Evolutionary conservation across 179 eudicot genomes (phyloP), one percentile per base, ranked within the genome.

Genomic region (Nepenthes alata): DNA sequence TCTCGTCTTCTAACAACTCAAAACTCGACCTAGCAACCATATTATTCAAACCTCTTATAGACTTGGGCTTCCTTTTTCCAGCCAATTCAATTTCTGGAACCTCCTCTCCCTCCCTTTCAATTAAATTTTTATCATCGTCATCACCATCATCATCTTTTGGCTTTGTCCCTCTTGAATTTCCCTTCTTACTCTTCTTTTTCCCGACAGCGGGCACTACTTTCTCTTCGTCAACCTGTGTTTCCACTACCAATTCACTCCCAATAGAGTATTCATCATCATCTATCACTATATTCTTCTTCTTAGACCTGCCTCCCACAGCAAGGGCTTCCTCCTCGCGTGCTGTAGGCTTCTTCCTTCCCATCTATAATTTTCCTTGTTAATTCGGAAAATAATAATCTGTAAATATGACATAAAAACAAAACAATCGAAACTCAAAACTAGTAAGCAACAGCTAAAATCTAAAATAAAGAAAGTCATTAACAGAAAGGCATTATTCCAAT

Each of bases 211-310:
- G 77, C 4, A 61, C 82, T 52, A 69, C 68, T 50, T 64, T 66
- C 61, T 84, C 96, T 13, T 78, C 95, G 55, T 66, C 71, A 49
- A 71, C 68, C 12, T 38, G 50, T 9, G 79, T 58, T 4, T 80
- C 89, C 73, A 79, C 96, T 2, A 82, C 70, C 12, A 81, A 0
- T 65, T 85, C 85, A 9, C 75, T 78, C 57, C 76, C 91, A 14
- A 89, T 39, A 0, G 83, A 77, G 66, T 91, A 89, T 63, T 91
- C 98, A 70, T 91, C 96, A 65, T 86, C 98, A 55, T 80, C 86
- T 62, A 86, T 83, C 12, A 74, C 77, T 44, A 61, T 45, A 44
- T 75, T 74, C 79, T 89, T 84, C 82, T 84, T 87, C 74, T 72
- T 82, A 6, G 85, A 76, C 61, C 68, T 80, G 44, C 62, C 66